Evolutionary conservation across 306 rosid species (phyloP), one percentile per base, ranked within the genome.

Genomic region (Begonia fuchsioides): DNA sequence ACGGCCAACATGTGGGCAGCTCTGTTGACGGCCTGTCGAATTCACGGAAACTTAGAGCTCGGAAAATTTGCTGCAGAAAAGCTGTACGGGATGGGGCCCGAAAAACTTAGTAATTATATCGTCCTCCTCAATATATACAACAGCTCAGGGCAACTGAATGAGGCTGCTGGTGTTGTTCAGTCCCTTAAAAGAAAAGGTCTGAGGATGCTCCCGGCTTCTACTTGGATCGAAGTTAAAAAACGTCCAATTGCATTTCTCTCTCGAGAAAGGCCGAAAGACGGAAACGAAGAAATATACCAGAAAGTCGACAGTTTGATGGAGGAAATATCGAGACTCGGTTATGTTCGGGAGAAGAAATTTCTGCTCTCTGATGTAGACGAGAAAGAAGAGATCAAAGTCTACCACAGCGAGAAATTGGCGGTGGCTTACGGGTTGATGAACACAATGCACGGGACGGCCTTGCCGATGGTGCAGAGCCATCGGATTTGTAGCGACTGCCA

Each of bases 1-100:
- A 83, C 87, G 1, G 59, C 63, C n/a, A 83, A 87, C 58, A 83
- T 80, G 94, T 87, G 93, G 94, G 86, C 79, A 63, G 94, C 93
- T 14, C 68, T 87, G 79, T 70, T 87, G 52, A 83, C 81, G 43
- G 96, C 96, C 47, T 83, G 94, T 62, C 75, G 93, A 15, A 62
- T 80, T 72, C 72, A 78, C 44, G 60, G 60, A 64, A 72, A 87
- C 65, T 61, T 80, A 3, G 93, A 80, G 66, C 86, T 87, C 13
- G 96, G 96, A 39, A 76, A 74, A 63, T 44, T 80, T 51, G 83
- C 86, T 8, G 95, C 88, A 10, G 86, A 83, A 59, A 67, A 80
- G 43, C 86, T 88, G 8, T 80, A 76, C n/a, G 88, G 80, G 18
- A 78, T 83, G 93, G 74, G 69, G 60, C 87, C 94, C 10, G 93